Percentiles rank a stretch among this genome's conserved stretches.
phyloP scores from a whole-genome alignment of 2,329 filamentous ascomycete species.

The Remersonia thermophila region DNA sequence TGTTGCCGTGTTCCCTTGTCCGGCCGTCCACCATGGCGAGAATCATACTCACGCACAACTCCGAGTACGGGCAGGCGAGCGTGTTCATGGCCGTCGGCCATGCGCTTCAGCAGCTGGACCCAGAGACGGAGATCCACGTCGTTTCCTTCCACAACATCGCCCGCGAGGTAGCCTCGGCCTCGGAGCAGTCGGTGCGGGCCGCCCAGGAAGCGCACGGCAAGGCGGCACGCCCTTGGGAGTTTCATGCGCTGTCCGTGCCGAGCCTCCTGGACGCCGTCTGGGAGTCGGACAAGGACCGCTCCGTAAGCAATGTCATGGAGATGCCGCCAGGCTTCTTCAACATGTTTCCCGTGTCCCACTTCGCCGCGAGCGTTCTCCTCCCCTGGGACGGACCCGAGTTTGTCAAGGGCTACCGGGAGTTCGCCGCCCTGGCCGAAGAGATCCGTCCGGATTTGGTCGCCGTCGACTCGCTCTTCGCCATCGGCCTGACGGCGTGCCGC shows the following conservation, averaged over 20 bases:
- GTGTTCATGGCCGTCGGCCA: constrained; percentile 15
- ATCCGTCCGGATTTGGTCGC: constrained; percentile 29
- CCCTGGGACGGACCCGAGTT: constrained; percentile 30
- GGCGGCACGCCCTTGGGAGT: constrained; percentile 14
- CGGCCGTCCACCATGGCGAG: constrained; percentile 2
- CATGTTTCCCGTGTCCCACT: constrained; percentile 20
- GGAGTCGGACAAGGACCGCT: too few relatives aligned
- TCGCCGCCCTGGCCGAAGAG: constrained; percentile 25
- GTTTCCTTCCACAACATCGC: constrained; percentile 28
- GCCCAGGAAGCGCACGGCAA: constrained; percentile 5
- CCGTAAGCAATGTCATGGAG: not conserved
- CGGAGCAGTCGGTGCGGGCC: constrained; percentile 19
- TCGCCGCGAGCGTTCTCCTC: constrained; percentile 16
- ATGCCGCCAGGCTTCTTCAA: constrained; percentile 22
- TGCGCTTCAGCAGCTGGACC: constrained; percentile 9
- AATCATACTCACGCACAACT: constrained; percentile 15
- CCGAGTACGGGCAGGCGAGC: constrained; percentile 17
- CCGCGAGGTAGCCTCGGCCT: not conserved
- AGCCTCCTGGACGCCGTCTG: constrained; percentile 1
- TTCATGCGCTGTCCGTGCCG: constrained; percentile 19
- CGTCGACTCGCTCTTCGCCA: constrained; percentile 31
- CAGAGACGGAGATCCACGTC: constrained; percentile 15
- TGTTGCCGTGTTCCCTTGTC: too few relatives aligned
- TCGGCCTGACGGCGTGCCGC: constrained; percentile 31
- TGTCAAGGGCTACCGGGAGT: constrained; percentile 26